Evolutionary conservation across 2,329 filamentous ascomycete genomes (phyloP).

Genomic region (Aureobasidium sp.): DNA sequence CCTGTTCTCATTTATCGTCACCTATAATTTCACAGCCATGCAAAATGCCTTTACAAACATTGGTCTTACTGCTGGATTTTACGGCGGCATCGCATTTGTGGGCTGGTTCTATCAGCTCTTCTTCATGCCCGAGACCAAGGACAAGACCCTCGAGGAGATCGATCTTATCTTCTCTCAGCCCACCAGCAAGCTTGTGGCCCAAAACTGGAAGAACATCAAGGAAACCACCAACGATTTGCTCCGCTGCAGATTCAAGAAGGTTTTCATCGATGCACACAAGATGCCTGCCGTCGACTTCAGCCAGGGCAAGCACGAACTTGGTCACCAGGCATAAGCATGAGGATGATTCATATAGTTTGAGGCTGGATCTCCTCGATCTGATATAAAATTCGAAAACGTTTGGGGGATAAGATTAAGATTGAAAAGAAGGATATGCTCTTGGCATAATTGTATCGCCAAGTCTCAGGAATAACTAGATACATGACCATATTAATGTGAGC

Average conservation of each 20-base stretch:
- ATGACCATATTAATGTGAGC: not conserved
- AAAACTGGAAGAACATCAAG: conserved; percentile 47
- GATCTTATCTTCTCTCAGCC: conserved; percentile 59
- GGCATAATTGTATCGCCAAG: not conserved
- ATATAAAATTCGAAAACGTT: not conserved
- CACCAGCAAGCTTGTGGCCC: conserved; percentile 53
- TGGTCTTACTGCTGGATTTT: conserved; percentile 63
- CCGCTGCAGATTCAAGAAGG: conserved; percentile 40
- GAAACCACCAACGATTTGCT: conserved; percentile 40
- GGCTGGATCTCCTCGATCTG: not conserved
- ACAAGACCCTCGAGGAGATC: conserved; percentile 62
- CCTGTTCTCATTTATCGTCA: conserved; percentile 64
- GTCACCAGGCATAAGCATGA: not conserved
- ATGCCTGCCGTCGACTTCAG: conserved; percentile 1
- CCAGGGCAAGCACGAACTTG: conserved; percentile 4
- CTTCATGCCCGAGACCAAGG: conserved; percentile 72
- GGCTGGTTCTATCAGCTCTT: conserved; percentile 62
- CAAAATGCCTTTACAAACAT: conserved; percentile 59
- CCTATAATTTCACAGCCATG: conserved; percentile 69
- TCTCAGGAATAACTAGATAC: not conserved
- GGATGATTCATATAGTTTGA: not conserved
- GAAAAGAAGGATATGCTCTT: not conserved
- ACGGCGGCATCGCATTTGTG: conserved; percentile 55
- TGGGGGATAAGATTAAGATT: not conserved
- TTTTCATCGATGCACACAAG: conserved; percentile 33